These are phyloP conservation scores for Aaosphaeria pasadenensis DNA, from an alignment of 2,329 filamentous ascomycete species.

Conservation along the genomic window DNA sequence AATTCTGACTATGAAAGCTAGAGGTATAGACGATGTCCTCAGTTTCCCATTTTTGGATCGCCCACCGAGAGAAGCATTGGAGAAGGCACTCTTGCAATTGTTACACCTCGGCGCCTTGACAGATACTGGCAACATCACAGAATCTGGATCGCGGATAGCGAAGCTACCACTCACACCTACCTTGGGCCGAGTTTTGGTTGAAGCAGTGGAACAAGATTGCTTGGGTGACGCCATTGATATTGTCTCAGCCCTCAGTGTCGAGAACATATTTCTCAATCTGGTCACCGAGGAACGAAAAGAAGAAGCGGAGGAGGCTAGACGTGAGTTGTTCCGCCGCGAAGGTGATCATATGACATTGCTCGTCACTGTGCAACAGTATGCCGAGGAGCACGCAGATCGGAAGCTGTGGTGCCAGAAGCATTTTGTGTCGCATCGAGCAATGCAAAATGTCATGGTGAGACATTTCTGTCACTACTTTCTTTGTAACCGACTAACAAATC, in stretches of 20 bases:
- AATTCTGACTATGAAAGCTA: conserved; percentile 88
- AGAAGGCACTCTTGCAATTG: conserved; percentile 78
- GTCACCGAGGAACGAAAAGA: conserved; percentile 60
- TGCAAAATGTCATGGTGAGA: conserved; percentile 60
- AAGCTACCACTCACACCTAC: conserved; percentile 78
- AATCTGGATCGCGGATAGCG: conserved; percentile 72
- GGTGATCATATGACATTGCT: conserved; percentile 64
- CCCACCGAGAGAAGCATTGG: conserved; percentile 72
- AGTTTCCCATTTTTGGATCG: conserved; percentile 82
- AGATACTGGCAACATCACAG: conserved; percentile 70
- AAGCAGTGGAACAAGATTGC: conserved; percentile 72
- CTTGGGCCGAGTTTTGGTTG: conserved; percentile 77
- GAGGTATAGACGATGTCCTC: conserved; percentile 78
- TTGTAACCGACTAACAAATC: neutral
- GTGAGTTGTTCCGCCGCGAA: conserved; percentile 57
- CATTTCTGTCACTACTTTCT: neutral
- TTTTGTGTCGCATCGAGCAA: conserved; percentile 60
- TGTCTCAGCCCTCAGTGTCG: conserved; percentile 63
- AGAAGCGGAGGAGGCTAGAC: conserved; percentile 54
- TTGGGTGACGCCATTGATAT: conserved; percentile 83
- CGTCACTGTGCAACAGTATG: conserved; percentile 59
- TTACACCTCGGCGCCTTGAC: conserved; percentile 74
- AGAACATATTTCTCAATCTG: conserved; percentile 61
- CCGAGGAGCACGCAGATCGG: conserved; percentile 56
- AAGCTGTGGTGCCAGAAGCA: conserved; percentile 59